These are phyloP conservation scores for Pelagophyceae sp. DNA, from an alignment of 352 stramenopile species.

Conservation along the genomic window DNA sequence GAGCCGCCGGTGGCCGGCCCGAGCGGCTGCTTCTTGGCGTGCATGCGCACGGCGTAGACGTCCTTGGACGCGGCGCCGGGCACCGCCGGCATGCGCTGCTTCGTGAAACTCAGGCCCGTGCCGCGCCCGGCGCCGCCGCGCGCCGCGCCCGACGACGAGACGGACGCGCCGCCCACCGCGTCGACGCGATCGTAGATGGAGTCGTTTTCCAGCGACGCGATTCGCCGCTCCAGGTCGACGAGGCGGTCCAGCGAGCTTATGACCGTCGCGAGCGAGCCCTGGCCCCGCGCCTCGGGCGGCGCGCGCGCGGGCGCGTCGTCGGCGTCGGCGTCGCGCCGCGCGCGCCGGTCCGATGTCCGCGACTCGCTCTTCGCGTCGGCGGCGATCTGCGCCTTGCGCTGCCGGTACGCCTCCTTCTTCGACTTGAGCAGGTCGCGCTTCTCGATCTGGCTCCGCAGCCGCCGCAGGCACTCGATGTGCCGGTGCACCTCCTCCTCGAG, in stretches of 20 bases:
- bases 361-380: constrained; percentile 20
- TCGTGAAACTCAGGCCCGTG: constrained; percentile 14
- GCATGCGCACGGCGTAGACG: constrained; percentile 8
- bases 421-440: constrained; percentile 19
- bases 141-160: not conserved
- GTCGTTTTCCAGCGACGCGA: constrained; percentile 62
- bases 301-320: not conserved
- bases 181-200: constrained; percentile 38
- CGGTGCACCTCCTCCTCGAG: constrained; percentile 71
- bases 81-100: not conserved
- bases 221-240: constrained; percentile 74
- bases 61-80: not conserved
- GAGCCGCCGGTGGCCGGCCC: not conserved
- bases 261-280: constrained; percentile 41
- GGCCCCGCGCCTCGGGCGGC: constrained; percentile 8
- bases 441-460: constrained; percentile 38
- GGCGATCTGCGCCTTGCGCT: constrained; percentile 30
- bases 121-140: not conserved
- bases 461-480: constrained; percentile 69
- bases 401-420: constrained; percentile 32
- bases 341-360: too few relatives aligned
- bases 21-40: too few relatives aligned
- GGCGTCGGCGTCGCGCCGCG: constrained; percentile 6
- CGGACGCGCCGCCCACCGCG: not conserved
- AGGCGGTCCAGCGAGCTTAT: constrained; percentile 68